Conservation (phyloP, 2,329 filamentous ascomycete genomes). For the Xylaria arbuscula region DNA sequence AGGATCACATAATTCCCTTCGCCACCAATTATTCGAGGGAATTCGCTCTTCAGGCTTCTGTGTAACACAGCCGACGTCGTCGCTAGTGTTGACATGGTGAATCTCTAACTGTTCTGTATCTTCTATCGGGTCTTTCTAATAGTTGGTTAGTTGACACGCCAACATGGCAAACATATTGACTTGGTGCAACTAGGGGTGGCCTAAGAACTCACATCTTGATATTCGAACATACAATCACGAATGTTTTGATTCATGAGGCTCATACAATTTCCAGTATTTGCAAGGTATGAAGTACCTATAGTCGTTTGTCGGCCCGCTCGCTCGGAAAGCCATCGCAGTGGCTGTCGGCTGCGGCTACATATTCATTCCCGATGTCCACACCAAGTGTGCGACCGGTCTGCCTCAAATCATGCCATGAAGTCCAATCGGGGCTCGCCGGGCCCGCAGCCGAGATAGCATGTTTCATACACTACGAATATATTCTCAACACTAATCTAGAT, state of each 20-base stretch:
- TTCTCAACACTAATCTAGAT: constrained; percentile 62
- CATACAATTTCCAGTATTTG: not conserved
- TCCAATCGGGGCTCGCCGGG: not conserved
- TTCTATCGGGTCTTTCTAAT: not conserved
- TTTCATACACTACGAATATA: not conserved
- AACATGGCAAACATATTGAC: not conserved
- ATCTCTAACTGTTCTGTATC: not conserved
- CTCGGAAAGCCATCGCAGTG: constrained; percentile 18
- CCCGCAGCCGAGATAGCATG: not conserved
- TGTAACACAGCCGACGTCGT: constrained; percentile 54
- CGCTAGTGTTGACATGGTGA: constrained; percentile 23
- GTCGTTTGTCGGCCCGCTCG: constrained; percentile 1
- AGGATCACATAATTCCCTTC: constrained; percentile 55
- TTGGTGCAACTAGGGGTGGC: not conserved
- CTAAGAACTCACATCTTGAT: not conserved
- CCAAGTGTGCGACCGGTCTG: not conserved
- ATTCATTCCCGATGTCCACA: constrained; percentile 28
- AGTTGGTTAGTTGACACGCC: not conserved
- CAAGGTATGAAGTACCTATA: not conserved
- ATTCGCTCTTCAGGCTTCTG: constrained; percentile 51
- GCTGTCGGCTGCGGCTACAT: not conserved
- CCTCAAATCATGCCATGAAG: not conserved
- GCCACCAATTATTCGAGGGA: constrained; percentile 50
- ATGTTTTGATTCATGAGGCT: not conserved
- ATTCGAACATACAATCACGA: not conserved